A percentile compares a stretch with the other conserved stretches of the same genome.
phyloP scores from a whole-genome alignment of 768 basidiomycete species.

The Trametes maxima region DNA sequence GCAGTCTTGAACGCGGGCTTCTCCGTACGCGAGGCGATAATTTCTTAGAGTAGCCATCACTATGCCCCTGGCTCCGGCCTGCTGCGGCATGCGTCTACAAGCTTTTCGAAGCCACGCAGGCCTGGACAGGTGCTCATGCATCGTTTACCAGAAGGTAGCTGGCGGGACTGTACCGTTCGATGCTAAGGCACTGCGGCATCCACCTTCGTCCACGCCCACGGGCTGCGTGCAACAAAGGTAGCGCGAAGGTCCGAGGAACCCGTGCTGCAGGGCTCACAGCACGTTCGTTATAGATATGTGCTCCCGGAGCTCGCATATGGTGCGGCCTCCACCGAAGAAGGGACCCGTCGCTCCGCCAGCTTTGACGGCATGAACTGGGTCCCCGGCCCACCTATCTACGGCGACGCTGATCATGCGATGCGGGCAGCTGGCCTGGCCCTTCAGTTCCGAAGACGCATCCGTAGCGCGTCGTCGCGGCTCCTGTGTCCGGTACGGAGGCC shows the following conservation, averaged over 20 bases:
- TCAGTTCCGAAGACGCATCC: constrained; percentile 4
- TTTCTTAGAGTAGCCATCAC: too few relatives aligned
- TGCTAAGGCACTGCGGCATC: too few relatives aligned
- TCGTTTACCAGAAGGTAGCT: too few relatives aligned
- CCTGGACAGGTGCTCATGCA: too few relatives aligned
- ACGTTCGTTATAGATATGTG: background rate
- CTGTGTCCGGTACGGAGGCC: background rate
- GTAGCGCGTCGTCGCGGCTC: background rate
- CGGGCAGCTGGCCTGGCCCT: constrained; percentile 10
- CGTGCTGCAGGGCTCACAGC: background rate
- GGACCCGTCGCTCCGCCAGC: background rate
- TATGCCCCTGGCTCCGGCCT: too few relatives aligned
- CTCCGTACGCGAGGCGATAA: too few relatives aligned
- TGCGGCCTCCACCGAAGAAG: background rate
- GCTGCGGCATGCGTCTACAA: too few relatives aligned
- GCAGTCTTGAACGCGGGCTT: too few relatives aligned
- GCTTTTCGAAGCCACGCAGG: too few relatives aligned
- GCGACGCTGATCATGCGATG: constrained; percentile 16
- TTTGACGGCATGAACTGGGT: background rate
- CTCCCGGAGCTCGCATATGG: background rate
- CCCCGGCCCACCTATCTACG: constrained; percentile 1
- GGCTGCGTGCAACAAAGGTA: too few relatives aligned
- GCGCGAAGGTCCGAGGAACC: background rate
- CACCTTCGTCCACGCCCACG: too few relatives aligned
- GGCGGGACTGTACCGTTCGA: too few relatives aligned